Conservation (phyloP, 257 asterid genomes). For the Voacanga thouarsii region DNA sequence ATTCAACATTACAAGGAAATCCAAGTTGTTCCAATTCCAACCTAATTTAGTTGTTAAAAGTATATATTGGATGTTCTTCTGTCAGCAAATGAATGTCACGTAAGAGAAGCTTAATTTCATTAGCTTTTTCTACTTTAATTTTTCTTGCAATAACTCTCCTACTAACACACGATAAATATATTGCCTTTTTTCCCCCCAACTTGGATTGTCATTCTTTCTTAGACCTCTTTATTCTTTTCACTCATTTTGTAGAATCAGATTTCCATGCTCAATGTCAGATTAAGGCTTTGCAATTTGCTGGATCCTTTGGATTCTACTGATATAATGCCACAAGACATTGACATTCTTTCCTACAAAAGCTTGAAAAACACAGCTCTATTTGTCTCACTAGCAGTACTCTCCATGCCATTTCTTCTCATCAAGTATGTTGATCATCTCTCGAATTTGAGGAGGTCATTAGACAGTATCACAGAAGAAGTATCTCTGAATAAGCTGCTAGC, state of each 20-base stretch:
- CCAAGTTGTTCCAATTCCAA: not conserved
- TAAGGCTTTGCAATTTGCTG: constrained; percentile 45
- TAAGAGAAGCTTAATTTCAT: not conserved
- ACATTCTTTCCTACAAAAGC: constrained; percentile 32
- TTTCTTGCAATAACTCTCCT: not conserved
- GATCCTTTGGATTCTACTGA: constrained; percentile 34
- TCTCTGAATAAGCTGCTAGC: constrained; percentile 76
- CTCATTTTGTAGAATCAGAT: constrained; percentile 54
- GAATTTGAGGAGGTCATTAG: constrained; percentile 47
- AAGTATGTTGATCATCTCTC: constrained; percentile 64
- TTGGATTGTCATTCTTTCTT: not conserved
- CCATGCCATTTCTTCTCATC: constrained; percentile 62
- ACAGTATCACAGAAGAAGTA: constrained; percentile 57
- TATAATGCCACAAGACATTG: constrained; percentile 24
- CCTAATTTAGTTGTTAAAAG: not conserved
- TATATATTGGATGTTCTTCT: not conserved
- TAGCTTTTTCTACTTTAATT: not conserved
- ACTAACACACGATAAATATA: not conserved
- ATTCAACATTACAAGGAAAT: not conserved
- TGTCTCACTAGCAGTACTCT: constrained; percentile 47
- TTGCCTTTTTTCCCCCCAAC: too few relatives aligned
- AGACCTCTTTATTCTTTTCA: not conserved
- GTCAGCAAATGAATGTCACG: not conserved
- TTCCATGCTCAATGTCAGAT: constrained; percentile 45
- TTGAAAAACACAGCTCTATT: constrained; percentile 54